Conservation (phyloP, 2,329 filamentous ascomycete species). For the Apiospora kogelbergensis region DNA sequence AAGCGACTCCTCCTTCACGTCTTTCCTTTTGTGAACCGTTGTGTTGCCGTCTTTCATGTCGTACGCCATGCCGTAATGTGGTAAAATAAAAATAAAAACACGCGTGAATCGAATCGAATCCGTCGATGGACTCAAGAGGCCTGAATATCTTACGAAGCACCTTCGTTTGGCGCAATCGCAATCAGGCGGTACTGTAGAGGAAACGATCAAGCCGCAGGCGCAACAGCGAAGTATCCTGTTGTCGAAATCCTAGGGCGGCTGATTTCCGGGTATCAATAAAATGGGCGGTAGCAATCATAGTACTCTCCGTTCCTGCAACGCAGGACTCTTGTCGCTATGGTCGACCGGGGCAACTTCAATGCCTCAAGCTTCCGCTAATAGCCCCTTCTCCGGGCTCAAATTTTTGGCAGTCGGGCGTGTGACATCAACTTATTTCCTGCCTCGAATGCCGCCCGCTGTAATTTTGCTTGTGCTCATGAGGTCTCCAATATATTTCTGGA, state of each 20-base stretch:
- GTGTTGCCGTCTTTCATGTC: conserved; percentile 5
- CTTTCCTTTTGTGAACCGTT: neutral
- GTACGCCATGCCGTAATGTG: conserved; percentile 8
- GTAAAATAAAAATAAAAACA: conserved; percentile 7
- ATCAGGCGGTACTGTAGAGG: neutral
- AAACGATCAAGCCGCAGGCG: neutral
- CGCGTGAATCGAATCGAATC: neutral
- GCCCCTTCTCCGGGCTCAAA: neutral
- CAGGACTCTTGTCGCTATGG: neutral
- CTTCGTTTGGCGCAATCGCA: neutral
- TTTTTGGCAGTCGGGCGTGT: neutral
- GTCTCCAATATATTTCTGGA: conserved; percentile 97
- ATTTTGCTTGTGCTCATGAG: conserved; percentile 85
- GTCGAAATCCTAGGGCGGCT: neutral
- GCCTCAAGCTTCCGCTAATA: neutral
- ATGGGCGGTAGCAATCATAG: neutral
- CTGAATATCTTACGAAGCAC: neutral
- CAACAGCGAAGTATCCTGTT: neutral
- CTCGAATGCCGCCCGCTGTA: conserved; percentile 54
- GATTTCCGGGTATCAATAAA: neutral
- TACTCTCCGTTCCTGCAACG: neutral
- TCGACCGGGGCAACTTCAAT: neutral
- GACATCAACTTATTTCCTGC: conserved; percentile 49
- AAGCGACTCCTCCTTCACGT: conserved; percentile 6
- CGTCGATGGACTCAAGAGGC: neutral